These are phyloP conservation scores for Zasmidium angulare DNA, from an alignment of 2,329 filamentous ascomycete genomes.

Conservation along the genomic window DNA sequence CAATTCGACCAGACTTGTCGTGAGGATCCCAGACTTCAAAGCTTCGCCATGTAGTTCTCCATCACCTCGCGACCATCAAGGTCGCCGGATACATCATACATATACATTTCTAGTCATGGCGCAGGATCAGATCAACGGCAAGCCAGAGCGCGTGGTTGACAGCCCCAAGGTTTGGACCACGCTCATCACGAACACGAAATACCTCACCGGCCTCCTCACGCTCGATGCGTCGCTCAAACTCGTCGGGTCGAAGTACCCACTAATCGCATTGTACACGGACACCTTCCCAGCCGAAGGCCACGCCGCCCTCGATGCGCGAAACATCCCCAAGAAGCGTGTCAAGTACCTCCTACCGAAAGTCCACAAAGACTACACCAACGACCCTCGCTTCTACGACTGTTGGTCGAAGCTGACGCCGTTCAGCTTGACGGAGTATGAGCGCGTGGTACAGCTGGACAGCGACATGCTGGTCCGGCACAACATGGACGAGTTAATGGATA, in stretches of 20 bases:
- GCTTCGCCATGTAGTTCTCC: slow-evolving; percentile 11
- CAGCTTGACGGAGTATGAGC: slow-evolving; percentile 70
- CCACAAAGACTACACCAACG: slow-evolving; percentile 68
- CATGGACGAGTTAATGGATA: slow-evolving; percentile 92
- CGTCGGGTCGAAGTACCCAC: slow-evolving; percentile 67
- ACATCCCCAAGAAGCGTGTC: slow-evolving; percentile 69
- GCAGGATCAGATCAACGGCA: slow-evolving; percentile 22
- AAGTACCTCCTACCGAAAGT: slow-evolving; percentile 69
- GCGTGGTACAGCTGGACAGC: slow-evolving; percentile 80
- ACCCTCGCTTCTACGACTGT: slow-evolving; percentile 84
- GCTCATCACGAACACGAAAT: slow-evolving; percentile 79
- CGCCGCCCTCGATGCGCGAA: slow-evolving; percentile 65
- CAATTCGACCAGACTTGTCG: background rate
- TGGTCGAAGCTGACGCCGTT: slow-evolving; percentile 87
- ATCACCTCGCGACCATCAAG: slow-evolving; percentile 11
- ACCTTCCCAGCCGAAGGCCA: slow-evolving; percentile 68
- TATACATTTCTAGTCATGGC: background rate
- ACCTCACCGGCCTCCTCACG: slow-evolving; percentile 78
- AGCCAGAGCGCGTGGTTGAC: slow-evolving; percentile 32
- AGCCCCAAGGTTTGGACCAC: slow-evolving; percentile 72
- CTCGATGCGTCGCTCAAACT: slow-evolving; percentile 74
- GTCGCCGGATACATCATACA: slow-evolving; percentile 3
- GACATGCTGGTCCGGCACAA: slow-evolving; percentile 83
- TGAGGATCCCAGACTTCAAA: background rate
- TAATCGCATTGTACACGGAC: slow-evolving; percentile 81